Evolutionary conservation across 345 rosid species (phyloP), one percentile per base, ranked within the genome.

Genomic region (Eucalyptus marginata): DNA sequence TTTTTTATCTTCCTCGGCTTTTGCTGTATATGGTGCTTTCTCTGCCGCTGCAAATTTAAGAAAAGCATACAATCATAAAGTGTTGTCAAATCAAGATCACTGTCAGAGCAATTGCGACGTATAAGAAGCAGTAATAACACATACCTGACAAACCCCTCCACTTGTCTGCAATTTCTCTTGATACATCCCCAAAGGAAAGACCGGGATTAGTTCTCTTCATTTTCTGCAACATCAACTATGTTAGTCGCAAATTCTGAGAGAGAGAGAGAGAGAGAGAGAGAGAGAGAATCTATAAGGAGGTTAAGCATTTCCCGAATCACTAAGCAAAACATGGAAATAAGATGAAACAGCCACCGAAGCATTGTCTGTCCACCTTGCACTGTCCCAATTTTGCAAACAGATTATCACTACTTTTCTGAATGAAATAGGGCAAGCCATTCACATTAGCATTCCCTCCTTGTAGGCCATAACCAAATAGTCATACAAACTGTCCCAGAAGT

Each of bases 81-180:
- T 6, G 52, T 22, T 27, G 22, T 58, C 46, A n/a, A 84, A n/a
- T 50, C 59, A 18, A 14, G 29, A 47, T 52, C 47, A 58, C 27
- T 49, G 18, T 49, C 36, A 36, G 49, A 31, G 25, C 79, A 64
- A 84, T 76, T 22, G 46, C 46, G 25, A 76, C 27, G 47, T 33
- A 17, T 51, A 89, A 36, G 27, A 27, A 9, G 29, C 5, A 17
- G 11, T 27, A 20, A 5, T 10, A 88, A 18, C 71, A 33, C 71
- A 89, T 91, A 96, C 99, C 96, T 81, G 97, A 59, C 99, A 98
- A 88, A 87, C 93, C 93, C 64, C 94, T 95, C 99, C 99, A 98
- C 91, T 91, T 96, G 1, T 96, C 99, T 46, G 97, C 99, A 27
- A 96, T 94, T 50, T 92, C 94, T 93, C 93, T 94, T 10, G 93